phyloP scores from a whole-genome alignment of 768 basidiomycete genomes.

The Leccinum longicurvipes region DNA sequence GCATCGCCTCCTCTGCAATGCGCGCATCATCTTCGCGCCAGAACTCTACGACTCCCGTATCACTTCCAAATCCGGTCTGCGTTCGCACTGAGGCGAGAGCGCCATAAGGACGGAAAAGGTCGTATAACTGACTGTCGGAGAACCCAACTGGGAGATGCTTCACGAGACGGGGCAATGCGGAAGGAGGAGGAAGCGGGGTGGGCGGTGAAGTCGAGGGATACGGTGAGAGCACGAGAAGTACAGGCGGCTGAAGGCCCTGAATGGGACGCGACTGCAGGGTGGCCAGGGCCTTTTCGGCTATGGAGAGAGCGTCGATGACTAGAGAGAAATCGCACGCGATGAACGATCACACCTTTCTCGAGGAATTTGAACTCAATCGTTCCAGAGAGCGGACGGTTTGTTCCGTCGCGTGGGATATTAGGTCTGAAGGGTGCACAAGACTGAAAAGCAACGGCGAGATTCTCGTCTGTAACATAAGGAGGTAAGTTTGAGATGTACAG shows the following conservation, averaged over 20 bases:
- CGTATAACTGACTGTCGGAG: slow-evolving; percentile 74
- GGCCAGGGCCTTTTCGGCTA: slow-evolving; percentile 87
- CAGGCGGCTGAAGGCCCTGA: slow-evolving; percentile 55
- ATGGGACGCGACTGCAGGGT: slow-evolving; percentile 76
- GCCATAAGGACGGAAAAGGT: slow-evolving; percentile 81
- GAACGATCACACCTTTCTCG: slow-evolving; percentile 61
- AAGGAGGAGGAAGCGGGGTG: slow-evolving; percentile 70
- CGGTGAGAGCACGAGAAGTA: slow-evolving; percentile 70
- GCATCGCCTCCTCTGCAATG: slow-evolving; percentile 75
- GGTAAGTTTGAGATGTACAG: slow-evolving; percentile 81
- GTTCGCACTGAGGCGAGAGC: slow-evolving; percentile 76
- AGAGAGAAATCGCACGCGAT: slow-evolving; percentile 5
- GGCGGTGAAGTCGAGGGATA: slow-evolving; percentile 80
- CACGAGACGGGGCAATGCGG: slow-evolving; percentile 74
- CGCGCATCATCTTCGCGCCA: slow-evolving; percentile 86
- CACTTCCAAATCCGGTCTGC: slow-evolving; percentile 71
- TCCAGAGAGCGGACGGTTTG: slow-evolving; percentile 53
- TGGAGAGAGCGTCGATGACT: slow-evolving; percentile 4
- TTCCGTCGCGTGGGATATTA: slow-evolving; percentile 61
- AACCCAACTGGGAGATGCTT: slow-evolving; percentile 75
- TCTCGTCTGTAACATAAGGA: slow-evolving; percentile 69
- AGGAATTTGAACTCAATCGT: slow-evolving; percentile 83
- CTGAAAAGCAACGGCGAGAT: slow-evolving; percentile 69
- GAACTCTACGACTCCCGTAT: slow-evolving; percentile 79
- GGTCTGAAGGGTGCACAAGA: slow-evolving; percentile 81